Evolutionary conservation across 176 grass and related monocot species (phyloP).

Genomic region (bread wheat (Triticum aestivum)): DNA sequence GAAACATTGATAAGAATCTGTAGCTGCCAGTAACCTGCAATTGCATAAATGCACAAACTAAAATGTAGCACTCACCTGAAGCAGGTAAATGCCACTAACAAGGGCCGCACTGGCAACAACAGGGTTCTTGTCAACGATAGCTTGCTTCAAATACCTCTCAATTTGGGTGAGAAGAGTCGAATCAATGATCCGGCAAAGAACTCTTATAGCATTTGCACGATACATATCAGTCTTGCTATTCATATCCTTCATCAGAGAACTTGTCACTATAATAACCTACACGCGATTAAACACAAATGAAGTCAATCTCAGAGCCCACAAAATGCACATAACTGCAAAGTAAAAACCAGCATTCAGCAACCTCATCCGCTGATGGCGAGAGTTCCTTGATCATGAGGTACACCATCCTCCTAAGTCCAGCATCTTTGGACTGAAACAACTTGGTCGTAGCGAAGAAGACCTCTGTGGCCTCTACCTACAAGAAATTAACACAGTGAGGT

Average conservation of each 20-base stretch:
- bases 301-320: background rate
- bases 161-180: constrained; percentile 97
- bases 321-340: background rate
- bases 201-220: constrained; percentile 91
- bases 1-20: constrained; percentile 3
- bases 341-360: constrained; percentile 22
- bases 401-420: constrained; percentile 96
- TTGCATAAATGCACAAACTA: constrained; percentile 6
- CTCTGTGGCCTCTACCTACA: constrained; percentile 90
- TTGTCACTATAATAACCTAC: constrained; percentile 99
- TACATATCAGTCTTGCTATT: constrained; percentile 99
- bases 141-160: constrained; percentile 97
- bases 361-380: constrained; percentile 92
- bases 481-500: background rate
- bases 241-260: constrained; percentile 99
- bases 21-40: constrained; percentile 2
- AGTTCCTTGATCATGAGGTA: constrained; percentile 99
- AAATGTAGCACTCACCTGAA: constrained; percentile 58
- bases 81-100: constrained; percentile 97
- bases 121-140: constrained; percentile 97
- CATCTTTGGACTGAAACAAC: constrained; percentile 96
- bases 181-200: constrained; percentile 95
- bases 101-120: constrained; percentile 96
- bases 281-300: background rate
- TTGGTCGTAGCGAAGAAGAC: constrained; percentile 98